phyloP scores from a whole-genome alignment of 192 early-diverging fungal genomes.

The Podila epigama region DNA sequence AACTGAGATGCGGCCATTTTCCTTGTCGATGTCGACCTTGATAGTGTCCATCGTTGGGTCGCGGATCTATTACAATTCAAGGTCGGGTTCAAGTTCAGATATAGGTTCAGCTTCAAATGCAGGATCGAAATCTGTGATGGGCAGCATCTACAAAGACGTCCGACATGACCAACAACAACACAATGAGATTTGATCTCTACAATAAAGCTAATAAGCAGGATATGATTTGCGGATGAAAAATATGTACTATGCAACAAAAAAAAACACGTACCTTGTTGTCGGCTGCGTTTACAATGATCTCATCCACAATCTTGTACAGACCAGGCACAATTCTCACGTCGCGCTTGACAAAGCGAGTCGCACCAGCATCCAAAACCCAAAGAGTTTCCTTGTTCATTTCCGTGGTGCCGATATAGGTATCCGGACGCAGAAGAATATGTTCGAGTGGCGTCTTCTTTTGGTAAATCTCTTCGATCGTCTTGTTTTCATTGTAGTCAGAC shows the following conservation, averaged over 20 bases:
- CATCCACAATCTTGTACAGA: slow-evolving; percentile 98
- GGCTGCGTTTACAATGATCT: slow-evolving; percentile 96
- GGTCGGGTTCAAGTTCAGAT: background rate
- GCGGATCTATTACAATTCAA: slow-evolving; percentile 64
- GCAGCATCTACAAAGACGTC: no score
- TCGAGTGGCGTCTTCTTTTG: slow-evolving; percentile 96
- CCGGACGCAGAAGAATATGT: slow-evolving; percentile 93
- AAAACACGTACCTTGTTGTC: slow-evolving; percentile 79
- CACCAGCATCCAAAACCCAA: slow-evolving; percentile 87
- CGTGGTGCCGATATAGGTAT: slow-evolving; percentile 95
- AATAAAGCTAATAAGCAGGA: no score
- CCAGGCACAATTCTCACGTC: slow-evolving; percentile 84
- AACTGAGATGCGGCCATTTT: slow-evolving; percentile 82
- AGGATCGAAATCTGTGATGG: no score
- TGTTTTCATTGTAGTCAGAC: slow-evolving; percentile 35
- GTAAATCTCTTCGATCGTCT: slow-evolving; percentile 87
- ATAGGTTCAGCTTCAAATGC: no score
- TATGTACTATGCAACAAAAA: background rate
- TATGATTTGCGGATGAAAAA: background rate
- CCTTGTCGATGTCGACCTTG: slow-evolving; percentile 86
- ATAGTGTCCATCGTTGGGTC: slow-evolving; percentile 88
- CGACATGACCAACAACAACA: no score
- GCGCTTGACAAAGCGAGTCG: slow-evolving; percentile 63
- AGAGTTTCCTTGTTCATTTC: slow-evolving; percentile 80
- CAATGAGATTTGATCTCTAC: no score